Evolutionary conservation across 257 asterid species (phyloP).

Genomic region (Ocimum tenuiflorum): DNA sequence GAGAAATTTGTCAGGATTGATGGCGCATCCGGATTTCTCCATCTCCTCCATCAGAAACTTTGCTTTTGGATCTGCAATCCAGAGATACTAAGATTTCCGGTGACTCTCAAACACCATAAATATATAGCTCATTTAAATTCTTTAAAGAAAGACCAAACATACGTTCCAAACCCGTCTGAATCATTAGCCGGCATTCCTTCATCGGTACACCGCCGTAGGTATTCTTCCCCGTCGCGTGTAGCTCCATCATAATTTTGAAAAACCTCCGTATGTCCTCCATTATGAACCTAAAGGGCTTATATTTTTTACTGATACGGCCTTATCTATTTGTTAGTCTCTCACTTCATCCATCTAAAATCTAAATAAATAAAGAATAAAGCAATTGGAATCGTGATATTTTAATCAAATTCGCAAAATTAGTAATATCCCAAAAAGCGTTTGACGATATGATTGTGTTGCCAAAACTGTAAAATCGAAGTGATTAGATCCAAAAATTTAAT

Average conservation of each 20-base stretch:
- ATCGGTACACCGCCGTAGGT: conserved; percentile 27
- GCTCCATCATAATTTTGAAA: background rate
- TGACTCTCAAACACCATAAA: background rate
- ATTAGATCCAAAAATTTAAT: too few relatives aligned
- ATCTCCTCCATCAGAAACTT: conserved; percentile 45
- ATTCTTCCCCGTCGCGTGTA: background rate
- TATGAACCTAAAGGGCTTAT: too few relatives aligned
- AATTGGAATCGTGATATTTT: too few relatives aligned
- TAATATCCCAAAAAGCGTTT: too few relatives aligned
- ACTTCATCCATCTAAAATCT: too few relatives aligned
- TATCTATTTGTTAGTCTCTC: too few relatives aligned
- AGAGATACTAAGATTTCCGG: background rate
- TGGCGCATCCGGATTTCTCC: conserved; percentile 52
- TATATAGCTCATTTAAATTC: too few relatives aligned
- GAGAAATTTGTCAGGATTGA: conserved; percentile 36
- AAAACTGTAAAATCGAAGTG: too few relatives aligned
- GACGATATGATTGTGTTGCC: too few relatives aligned
- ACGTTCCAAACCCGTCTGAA: conserved; percentile 41
- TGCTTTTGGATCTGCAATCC: conserved; percentile 50
- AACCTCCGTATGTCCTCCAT: background rate
- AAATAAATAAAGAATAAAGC: too few relatives aligned
- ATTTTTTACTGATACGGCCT: too few relatives aligned
- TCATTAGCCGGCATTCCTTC: conserved; percentile 42
- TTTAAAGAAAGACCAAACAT: background rate
- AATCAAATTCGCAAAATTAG: too few relatives aligned